A percentile compares a stretch with the other conserved stretches of the same genome.
Conservation (phyloP, 2,329 filamentous ascomycete species). For the Cadophora gregata region DNA sequence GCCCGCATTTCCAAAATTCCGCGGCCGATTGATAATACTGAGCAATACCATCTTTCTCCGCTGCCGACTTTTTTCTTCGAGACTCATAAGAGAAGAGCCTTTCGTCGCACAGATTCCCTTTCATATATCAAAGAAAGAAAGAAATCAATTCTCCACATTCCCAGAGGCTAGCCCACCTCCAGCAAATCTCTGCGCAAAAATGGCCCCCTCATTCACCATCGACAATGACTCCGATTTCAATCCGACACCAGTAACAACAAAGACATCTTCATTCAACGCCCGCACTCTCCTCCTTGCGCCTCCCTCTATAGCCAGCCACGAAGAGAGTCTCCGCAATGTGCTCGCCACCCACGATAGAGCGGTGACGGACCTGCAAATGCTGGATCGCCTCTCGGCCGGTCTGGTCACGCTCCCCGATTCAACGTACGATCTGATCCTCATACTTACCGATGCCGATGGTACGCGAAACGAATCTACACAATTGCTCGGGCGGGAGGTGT, state of each 20-base stretch:
- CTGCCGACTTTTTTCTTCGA: neutral
- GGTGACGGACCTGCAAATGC: constrained; percentile 92
- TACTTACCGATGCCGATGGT: constrained; percentile 80
- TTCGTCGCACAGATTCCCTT: neutral
- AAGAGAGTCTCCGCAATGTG: constrained; percentile 74
- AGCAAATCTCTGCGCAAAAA: constrained; percentile 27
- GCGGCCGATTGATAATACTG: constrained; percentile 14
- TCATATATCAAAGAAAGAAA: neutral
- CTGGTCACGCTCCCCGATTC: constrained; percentile 76
- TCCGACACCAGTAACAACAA: constrained; percentile 30
- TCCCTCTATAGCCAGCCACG: constrained; percentile 86
- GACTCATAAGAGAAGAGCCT: neutral
- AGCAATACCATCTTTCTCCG: constrained; percentile 1
- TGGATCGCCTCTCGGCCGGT: constrained; percentile 86
- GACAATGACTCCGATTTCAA: constrained; percentile 44
- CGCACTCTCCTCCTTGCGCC: constrained; percentile 87
- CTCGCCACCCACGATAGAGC: constrained; percentile 76
- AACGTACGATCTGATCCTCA: constrained; percentile 84
- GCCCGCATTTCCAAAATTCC: constrained; percentile 14
- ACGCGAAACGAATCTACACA: constrained; percentile 65
- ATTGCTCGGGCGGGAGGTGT: constrained; percentile 71
- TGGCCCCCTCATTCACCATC: constrained; percentile 42
- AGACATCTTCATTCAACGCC: constrained; percentile 32
- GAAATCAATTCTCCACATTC: neutral
- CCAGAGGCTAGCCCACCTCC: neutral